Evolutionary conservation across 495 filamentous ascomycete species (phyloP).

Genomic region (Talaromyces adpressus): DNA sequence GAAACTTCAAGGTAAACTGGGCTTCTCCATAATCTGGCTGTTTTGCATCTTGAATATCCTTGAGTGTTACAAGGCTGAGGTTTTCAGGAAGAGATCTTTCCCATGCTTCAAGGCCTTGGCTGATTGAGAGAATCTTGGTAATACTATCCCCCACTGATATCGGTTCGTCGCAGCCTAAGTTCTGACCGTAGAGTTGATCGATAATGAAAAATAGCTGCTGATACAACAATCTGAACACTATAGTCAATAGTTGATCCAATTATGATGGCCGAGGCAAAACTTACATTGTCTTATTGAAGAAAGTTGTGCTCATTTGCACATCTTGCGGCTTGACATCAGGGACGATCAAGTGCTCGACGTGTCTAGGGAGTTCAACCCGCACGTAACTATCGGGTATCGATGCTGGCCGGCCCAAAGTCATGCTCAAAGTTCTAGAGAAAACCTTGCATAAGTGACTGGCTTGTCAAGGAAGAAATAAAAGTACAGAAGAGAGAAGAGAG

Average conservation of each 20-base stretch:
- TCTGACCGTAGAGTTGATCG: neutral
- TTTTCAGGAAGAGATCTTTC: neutral
- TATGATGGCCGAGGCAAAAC: neutral
- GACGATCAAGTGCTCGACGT: slow-evolving; percentile 13
- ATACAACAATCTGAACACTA: neutral
- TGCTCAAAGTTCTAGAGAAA: slow-evolving; percentile 19
- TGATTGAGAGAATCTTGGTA: neutral
- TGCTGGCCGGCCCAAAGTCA: slow-evolving; percentile 27
- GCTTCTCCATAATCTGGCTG: neutral
- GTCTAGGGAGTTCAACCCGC: slow-evolving; percentile 20
- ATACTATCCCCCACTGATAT: neutral
- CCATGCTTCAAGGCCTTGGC: neutral
- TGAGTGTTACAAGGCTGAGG: neutral
- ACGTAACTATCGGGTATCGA: slow-evolving; percentile 27
- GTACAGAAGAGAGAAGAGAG: neutral
- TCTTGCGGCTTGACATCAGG: slow-evolving; percentile 12
- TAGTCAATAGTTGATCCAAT: neutral
- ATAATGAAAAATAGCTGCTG: neutral
- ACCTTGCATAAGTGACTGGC: neutral
- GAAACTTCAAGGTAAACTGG: slow-evolving; percentile 2
- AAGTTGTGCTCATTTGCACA: slow-evolving; percentile 2
- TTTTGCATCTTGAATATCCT: neutral
- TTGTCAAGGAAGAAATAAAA: neutral
- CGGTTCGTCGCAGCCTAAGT: neutral
- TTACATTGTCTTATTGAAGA: neutral